These are phyloP conservation scores for Euphorbia celastroides DNA, from an alignment of 441 rosid species.

Conservation along the genomic window DNA sequence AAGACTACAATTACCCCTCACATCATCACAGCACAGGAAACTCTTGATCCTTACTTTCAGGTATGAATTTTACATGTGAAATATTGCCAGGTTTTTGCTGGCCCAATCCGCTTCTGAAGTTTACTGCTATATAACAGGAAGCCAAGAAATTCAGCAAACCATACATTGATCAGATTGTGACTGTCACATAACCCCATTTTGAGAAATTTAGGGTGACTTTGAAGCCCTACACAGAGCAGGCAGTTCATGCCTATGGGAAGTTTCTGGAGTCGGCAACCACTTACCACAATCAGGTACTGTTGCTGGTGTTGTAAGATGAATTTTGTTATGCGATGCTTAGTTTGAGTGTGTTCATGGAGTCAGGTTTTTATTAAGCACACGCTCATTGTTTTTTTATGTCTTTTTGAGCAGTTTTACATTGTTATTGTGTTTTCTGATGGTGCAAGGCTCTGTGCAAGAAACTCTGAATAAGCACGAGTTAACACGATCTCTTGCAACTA, in stretches of 20 bases:
- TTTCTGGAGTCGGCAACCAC: conserved; percentile 82
- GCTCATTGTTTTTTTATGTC: neutral
- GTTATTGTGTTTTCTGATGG: conserved; percentile 35
- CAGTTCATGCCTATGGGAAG: conserved; percentile 52
- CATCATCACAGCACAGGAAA: conserved; percentile 51
- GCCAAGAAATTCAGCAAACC: conserved; percentile 86
- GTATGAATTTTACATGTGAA: conserved; percentile 26
- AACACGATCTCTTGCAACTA: conserved; percentile 83
- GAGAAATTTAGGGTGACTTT: conserved; percentile 57
- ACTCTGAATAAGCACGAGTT: conserved; percentile 64
- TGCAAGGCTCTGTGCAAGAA: conserved; percentile 61
- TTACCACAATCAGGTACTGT: conserved; percentile 79
- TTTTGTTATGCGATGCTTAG: neutral
- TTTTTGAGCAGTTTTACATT: neutral
- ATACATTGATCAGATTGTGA: conserved; percentile 72
- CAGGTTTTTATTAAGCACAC: neutral
- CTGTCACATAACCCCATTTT: conserved; percentile 81
- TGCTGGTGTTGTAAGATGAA: neutral
- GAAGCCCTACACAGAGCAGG: conserved; percentile 78
- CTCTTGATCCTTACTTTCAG: conserved; percentile 83
- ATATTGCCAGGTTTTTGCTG: conserved; percentile 5
- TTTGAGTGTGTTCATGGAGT: neutral
- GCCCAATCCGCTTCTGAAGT: conserved; percentile 20
- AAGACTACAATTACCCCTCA: conserved; percentile 62
- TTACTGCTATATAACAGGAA: conserved; percentile 43